Base-by-base conservation (phyloP, 352 stramenopile genomes). In the Globisporangium okanoganense region DNA sequence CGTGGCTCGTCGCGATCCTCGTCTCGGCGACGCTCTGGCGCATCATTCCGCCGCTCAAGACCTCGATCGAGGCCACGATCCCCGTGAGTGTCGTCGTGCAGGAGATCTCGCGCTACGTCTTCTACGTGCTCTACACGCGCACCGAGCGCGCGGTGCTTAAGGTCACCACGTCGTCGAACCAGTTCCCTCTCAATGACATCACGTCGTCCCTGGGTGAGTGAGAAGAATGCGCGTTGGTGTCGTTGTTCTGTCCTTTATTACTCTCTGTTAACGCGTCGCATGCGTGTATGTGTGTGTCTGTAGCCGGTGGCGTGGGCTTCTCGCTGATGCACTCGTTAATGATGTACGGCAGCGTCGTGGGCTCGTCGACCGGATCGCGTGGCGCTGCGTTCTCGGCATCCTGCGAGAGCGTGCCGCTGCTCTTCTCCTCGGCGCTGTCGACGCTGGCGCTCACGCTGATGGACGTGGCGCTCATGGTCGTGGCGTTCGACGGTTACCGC, bases 171-270 rank as follows among this genome's bases (percentile, higher is more conserved):
- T 76, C 79, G 14, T 72, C 79, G 64, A 79, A 92, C 64, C 80
- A 93, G 60, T 71, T 95, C 53, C 86, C 86, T 47, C 78, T 95
- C 29, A 93, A 95, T 62, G 86, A 95, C 62, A 63, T 92, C 56
- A 95, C 85, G 58, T 92, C 85, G 22, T 84, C 79, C 5, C 71
- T 94, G 56, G 76, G 76, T 85, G 62, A 58, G 62, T n/a, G n/a
- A n/a, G n/a, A n/a, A n/a, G 56, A 20, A 35, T 4, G 14, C 24
- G 24, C 36, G n/a, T 38, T 53, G 3, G 5, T 47, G 27, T 38
- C 35, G 18, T 65, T 3, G 24, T 3, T 52, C 2, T 25, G 9
- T 44, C 4, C n/a, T 14, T 4, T 31, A 8, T 35, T 48, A 12
- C 10, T 58, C 0, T 55, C n/a, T n/a, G 20, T 36, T 54, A 54